Percentiles rank a stretch among this genome's conserved stretches.
These are phyloP conservation scores for Penicillium sp. DNA, from an alignment of 2,329 filamentous ascomycete species.

Conservation along the genomic window DNA sequence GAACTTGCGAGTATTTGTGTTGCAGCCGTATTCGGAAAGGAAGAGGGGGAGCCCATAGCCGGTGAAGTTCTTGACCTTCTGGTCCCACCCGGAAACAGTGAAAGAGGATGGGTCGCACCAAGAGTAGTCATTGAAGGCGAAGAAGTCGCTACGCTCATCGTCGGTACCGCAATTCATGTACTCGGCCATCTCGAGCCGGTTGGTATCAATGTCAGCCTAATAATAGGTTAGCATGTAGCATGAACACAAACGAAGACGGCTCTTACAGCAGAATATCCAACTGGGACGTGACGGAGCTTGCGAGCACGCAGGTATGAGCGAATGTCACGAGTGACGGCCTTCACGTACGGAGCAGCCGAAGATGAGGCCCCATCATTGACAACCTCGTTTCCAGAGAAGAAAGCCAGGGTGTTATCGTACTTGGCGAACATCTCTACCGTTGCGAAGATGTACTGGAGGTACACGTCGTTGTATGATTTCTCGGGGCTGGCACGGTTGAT, in stretches of 20 bases:
- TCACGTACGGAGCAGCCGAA: conserved; percentile 69
- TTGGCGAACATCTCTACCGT: conserved; percentile 81
- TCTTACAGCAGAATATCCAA: conserved; percentile 63
- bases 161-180: conserved; percentile 95
- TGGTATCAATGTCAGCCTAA: conserved; percentile 74
- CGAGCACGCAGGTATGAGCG: conserved; percentile 66
- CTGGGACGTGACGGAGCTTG: conserved; percentile 66
- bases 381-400: conserved; percentile 81
- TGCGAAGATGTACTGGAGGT: conserved; percentile 83
- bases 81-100: conserved; percentile 72
- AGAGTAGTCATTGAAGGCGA: conserved; percentile 85
- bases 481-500: conserved; percentile 75
- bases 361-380: conserved; percentile 70
- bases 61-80: conserved; percentile 84
- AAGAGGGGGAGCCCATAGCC: conserved; percentile 88
- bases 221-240: neutral
- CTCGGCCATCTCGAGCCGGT: conserved; percentile 80
- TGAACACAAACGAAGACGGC: neutral
- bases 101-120: conserved; percentile 79
- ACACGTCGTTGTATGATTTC: conserved; percentile 80
- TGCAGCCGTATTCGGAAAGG: conserved; percentile 93
- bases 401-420: conserved; percentile 84
- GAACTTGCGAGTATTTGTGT: conserved; percentile 77
- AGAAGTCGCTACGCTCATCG: conserved; percentile 80
- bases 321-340: conserved; percentile 76